Percentiles rank a stretch among this genome's conserved stretches.
phyloP scores from a whole-genome alignment of 352 stramenopile genomes.

The Phytophthora hybrid region DNA sequence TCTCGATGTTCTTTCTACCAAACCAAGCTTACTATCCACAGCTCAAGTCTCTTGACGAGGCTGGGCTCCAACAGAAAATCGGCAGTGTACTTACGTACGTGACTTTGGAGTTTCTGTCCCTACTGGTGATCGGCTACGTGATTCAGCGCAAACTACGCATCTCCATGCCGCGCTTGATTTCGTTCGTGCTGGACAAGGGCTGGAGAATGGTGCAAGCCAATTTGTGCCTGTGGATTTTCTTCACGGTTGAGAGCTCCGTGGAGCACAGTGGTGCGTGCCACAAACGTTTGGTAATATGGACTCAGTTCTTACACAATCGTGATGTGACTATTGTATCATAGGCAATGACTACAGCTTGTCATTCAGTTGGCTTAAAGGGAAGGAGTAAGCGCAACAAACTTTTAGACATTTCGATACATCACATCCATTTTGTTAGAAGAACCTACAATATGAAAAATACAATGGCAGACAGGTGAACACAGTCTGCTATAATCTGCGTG shows the following conservation, averaged over 20 bases:
- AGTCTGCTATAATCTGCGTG: too few relatives aligned
- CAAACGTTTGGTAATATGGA: too few relatives aligned
- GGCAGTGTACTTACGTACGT: slow-evolving; percentile 31
- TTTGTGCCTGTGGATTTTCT: slow-evolving; percentile 11
- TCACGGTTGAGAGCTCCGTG: slow-evolving; percentile 1
- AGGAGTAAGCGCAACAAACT: too few relatives aligned
- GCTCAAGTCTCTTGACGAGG: not conserved
- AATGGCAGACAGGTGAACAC: too few relatives aligned
- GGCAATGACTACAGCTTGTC: too few relatives aligned
- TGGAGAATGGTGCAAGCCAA: slow-evolving; percentile 35
- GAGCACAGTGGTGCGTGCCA: not conserved
- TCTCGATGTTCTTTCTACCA: not conserved
- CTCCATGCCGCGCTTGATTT: slow-evolving; percentile 30
- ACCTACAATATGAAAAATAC: too few relatives aligned
- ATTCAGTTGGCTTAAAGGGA: too few relatives aligned
- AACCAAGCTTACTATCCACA: slow-evolving; percentile 1
- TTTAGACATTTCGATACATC: too few relatives aligned
- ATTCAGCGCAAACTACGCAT: slow-evolving; percentile 16
- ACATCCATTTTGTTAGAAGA: too few relatives aligned
- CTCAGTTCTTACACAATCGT: too few relatives aligned
- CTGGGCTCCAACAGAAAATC: slow-evolving; percentile 4
- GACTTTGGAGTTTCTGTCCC: slow-evolving; percentile 20
- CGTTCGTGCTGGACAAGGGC: slow-evolving; percentile 42
- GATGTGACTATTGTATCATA: too few relatives aligned
- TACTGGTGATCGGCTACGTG: not conserved